Evolutionary conservation across 2,329 filamentous ascomycete genomes (phyloP), one percentile per base, ranked within the genome.

Genomic region (Talaromyces sp.): DNA sequence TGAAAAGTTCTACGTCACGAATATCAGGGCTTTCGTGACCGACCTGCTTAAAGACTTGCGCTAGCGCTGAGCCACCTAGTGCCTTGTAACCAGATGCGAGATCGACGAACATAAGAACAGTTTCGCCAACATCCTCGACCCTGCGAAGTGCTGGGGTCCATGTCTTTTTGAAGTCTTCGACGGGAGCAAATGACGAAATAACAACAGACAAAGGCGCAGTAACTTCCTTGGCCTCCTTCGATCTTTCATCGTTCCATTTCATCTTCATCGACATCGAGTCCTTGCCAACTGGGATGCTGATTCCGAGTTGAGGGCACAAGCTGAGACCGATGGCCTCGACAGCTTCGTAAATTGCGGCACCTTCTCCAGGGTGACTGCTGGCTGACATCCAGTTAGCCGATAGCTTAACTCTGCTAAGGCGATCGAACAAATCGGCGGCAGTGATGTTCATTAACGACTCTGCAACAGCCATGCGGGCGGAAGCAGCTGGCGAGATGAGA

Each of bases 231-330:
- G 83, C 79, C 65, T 90, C 83, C 18, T 86, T 84, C 33, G 81
- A 85, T 62, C 84, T 80, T 65, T 81, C 80, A 68, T 93, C 90
- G 72, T 87, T 89, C 95, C 95, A 98, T 62, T 92, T 92, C 71
- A 96, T 93, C 82, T 97, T 97, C 95, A 99, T 98, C 2, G 93
- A 97, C 77, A 96, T 96, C 0, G 93, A 98, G 76, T 99, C 95
- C 79, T 99, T 98, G 61, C 95, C 95, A 8, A 98, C 95, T 3
- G 95, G 95, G 64, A 99, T 98, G 63, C 90, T 92, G 65, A 99
- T 87, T 37, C 91, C 92, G n/a, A 98, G 83, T 69, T 90, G 83
- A 1, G 92, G 92, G 77, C 95, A 99, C 8, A 99, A 82, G 55
- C 96, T 90, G 86, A 96, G 89, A 56, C 93, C 93, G 63, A 97